A percentile compares a stretch with the other conserved stretches of the same genome.
Conservation (phyloP, 73 alveolate genomes). For the Symbiodinium pilosum region DNA sequence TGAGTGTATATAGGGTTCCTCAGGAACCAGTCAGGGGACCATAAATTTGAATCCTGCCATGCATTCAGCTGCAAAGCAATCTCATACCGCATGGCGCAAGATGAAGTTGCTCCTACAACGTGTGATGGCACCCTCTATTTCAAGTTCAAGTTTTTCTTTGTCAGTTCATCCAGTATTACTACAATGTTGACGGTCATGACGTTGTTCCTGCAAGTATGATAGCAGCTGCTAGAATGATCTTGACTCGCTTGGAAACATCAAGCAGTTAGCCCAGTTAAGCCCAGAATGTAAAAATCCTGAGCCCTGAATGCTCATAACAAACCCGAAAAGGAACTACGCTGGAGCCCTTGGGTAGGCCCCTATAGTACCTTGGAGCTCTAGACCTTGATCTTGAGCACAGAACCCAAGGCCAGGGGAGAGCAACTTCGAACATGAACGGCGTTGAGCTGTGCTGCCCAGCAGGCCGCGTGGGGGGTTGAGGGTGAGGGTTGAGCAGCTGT, state of each 20-base stretch:
- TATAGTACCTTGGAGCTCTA: neutral
- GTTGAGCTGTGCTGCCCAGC: constrained; percentile 81
- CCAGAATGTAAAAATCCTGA: neutral
- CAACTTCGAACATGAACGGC: constrained; percentile 42
- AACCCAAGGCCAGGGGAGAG: constrained; percentile 28
- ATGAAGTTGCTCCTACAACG: neutral
- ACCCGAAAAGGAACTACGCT: neutral
- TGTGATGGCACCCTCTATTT: neutral
- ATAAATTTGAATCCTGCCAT: too few species aligned
- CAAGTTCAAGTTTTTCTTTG: neutral
- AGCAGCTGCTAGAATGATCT: too few species aligned
- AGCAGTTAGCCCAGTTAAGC: too few species aligned
- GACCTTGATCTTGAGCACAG: neutral
- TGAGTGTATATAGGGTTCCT: too few species aligned
- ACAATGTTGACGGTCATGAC: too few species aligned
- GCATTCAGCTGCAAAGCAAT: too few species aligned
- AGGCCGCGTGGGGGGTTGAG: neutral
- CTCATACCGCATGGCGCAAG: too few species aligned
- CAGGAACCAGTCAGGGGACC: too few species aligned
- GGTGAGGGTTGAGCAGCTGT: too few species aligned
- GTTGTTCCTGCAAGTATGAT: too few species aligned
- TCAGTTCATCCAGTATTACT: too few species aligned
- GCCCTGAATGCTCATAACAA: neutral
- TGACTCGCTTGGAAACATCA: too few species aligned
- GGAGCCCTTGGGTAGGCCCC: neutral